phyloP scores from a whole-genome alignment of 345 rosid species.

The Citropsis articulata region DNA sequence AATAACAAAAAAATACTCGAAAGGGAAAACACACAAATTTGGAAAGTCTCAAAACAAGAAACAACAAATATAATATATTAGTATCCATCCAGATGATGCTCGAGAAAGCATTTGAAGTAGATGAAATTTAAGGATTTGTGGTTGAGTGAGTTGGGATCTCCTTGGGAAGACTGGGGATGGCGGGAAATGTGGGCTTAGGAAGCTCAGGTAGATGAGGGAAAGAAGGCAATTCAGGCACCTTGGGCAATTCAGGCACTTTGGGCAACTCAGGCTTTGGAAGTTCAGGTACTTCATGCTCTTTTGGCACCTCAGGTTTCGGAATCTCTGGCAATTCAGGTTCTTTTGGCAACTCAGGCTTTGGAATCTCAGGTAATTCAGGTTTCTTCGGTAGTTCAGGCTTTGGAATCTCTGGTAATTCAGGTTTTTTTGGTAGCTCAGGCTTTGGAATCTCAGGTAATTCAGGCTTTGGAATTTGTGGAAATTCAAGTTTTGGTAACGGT shows the following conservation, averaged over 20 bases:
- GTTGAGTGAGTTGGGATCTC: conserved; percentile 5
- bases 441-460: neutral
- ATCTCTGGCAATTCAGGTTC: neutral
- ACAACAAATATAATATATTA: neutral
- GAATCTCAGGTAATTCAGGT: neutral
- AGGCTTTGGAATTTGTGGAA: neutral
- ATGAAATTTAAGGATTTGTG: neutral
- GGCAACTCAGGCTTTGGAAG: neutral
- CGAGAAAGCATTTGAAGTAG: neutral
- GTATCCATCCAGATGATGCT: neutral
- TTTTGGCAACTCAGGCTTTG: neutral
- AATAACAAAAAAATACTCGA: neutral
- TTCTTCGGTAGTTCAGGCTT: neutral
- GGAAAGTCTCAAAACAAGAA: neutral
- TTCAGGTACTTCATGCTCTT: neutral
- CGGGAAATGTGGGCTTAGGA: neutral
- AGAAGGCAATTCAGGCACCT: conserved; percentile 5
- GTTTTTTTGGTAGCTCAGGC: neutral
- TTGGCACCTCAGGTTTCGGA: neutral
- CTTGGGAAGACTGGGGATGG: conserved; percentile 12
- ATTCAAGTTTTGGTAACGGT: conserved; percentile 3
- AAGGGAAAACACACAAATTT: neutral
- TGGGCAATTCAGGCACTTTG: neutral
- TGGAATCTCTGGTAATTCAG: conserved; percentile 1
- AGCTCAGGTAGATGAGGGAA: neutral